A percentile compares a stretch with the other conserved stretches of the same genome.
Conservation (phyloP, 2,329 filamentous ascomycete species). For the Triangularia verruculosa region DNA sequence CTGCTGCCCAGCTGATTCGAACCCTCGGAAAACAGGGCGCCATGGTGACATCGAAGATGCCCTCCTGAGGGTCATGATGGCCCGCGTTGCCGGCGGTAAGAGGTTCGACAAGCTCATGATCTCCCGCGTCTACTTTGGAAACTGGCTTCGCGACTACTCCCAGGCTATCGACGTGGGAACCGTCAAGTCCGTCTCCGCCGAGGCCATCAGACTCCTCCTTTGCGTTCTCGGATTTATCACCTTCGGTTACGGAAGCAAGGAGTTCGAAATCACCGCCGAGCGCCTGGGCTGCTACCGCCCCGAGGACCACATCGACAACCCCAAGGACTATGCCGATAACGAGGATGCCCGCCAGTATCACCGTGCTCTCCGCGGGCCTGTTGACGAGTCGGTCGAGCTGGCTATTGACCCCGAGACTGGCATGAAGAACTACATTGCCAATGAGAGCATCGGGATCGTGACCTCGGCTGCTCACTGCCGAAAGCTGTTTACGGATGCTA, state of each 20-base stretch:
- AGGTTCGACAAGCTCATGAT: slow-evolving; percentile 88
- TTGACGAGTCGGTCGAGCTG: slow-evolving; percentile 77
- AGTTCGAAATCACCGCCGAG: slow-evolving; percentile 80
- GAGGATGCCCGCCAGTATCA: slow-evolving; percentile 82
- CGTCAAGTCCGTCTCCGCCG: slow-evolving; percentile 83
- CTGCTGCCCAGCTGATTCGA: background rate
- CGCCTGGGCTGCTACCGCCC: slow-evolving; percentile 78
- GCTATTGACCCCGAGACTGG: slow-evolving; percentile 71
- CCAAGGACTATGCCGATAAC: slow-evolving; percentile 85
- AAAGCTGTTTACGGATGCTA: slow-evolving; percentile 67
- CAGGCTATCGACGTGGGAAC: slow-evolving; percentile 93
- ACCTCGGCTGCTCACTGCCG: slow-evolving; percentile 78
- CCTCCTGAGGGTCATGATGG: slow-evolving; percentile 67
- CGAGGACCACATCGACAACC: slow-evolving; percentile 76
- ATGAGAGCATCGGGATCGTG: slow-evolving; percentile 73
- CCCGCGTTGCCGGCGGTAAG: slow-evolving; percentile 62
- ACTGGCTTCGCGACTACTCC: slow-evolving; percentile 91
- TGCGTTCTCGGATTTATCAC: slow-evolving; percentile 88
- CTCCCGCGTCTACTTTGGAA: slow-evolving; percentile 90
- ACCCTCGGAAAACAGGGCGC: slow-evolving; percentile 53
- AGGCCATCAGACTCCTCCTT: slow-evolving; percentile 85
- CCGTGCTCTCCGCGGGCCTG: slow-evolving; percentile 71
- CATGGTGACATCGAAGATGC: slow-evolving; percentile 93
- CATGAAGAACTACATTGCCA: slow-evolving; percentile 93
- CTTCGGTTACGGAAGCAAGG: slow-evolving; percentile 77